These are phyloP conservation scores for Penicillium sp. DNA, from an alignment of 2,329 filamentous ascomycete species.

Conservation along the genomic window DNA sequence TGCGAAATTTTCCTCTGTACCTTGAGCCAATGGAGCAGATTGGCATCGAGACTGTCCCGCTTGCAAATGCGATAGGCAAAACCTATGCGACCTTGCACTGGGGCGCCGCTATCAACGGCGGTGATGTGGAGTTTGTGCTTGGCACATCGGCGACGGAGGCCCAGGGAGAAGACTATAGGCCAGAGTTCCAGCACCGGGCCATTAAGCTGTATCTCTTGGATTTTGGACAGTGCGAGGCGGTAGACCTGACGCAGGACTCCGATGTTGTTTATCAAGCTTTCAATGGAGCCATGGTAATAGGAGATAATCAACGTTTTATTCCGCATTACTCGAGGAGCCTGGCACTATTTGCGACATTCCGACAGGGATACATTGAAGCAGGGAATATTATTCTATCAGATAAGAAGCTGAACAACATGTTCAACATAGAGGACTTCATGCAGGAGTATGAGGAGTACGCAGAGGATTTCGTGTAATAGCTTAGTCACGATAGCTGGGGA, in stretches of 20 bases:
- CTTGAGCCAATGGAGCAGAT: slow-evolving; percentile 6
- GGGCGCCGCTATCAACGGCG: slow-evolving; percentile 9
- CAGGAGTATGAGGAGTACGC: slow-evolving; percentile 16
- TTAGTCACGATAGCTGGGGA: background rate
- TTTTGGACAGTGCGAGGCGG: background rate
- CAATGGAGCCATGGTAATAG: slow-evolving; percentile 16
- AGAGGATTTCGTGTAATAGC: slow-evolving; percentile 10
- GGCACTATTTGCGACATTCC: slow-evolving; percentile 15
- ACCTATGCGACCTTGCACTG: slow-evolving; percentile 16
- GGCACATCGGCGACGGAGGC: slow-evolving; percentile 1
- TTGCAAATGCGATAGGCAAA: slow-evolving; percentile 10
- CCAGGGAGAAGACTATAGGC: background rate
- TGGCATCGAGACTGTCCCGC: slow-evolving; percentile 1
- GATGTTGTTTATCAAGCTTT: slow-evolving; percentile 14
- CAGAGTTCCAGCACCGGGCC: slow-evolving; percentile 2
- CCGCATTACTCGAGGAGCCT: slow-evolving; percentile 17
- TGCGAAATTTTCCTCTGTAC: slow-evolving; percentile 12
- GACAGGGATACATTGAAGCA: slow-evolving; percentile 8
- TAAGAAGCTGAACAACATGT: background rate
- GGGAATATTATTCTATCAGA: slow-evolving; percentile 5
- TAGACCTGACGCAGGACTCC: background rate
- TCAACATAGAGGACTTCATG: slow-evolving; percentile 13
- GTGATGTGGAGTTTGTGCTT: slow-evolving; percentile 19
- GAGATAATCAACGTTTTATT: slow-evolving; percentile 16
- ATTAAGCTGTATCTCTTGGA: background rate